Evolutionary conservation across 192 early-diverging fungal species (phyloP).

Genomic region (Coemansia aciculifera): DNA sequence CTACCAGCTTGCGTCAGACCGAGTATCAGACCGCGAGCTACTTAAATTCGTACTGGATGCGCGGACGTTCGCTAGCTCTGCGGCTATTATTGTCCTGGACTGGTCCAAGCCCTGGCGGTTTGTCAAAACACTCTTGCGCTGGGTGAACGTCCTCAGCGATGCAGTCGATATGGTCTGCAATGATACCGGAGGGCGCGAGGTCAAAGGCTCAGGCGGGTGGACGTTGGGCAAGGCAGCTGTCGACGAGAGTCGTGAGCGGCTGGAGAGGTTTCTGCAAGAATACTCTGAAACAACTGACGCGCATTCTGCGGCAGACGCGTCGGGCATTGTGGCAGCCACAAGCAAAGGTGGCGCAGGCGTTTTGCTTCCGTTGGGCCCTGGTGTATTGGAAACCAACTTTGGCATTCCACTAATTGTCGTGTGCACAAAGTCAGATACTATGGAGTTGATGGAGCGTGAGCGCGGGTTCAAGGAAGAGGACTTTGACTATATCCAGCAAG

Average conservation of each 20-base stretch:
- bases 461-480: conserved; percentile 85
- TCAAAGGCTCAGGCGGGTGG: conserved; percentile 59
- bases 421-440: conserved; percentile 78
- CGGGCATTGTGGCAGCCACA: conserved; percentile 3
- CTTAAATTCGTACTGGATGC: conserved; percentile 71
- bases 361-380: conserved; percentile 70
- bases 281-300: conserved; percentile 61
- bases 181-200: conserved; percentile 41
- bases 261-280: conserved; percentile 70
- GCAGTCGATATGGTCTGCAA: conserved; percentile 57
- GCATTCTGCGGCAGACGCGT: conserved; percentile 15
- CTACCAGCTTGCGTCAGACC: conserved; percentile 75
- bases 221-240: conserved; percentile 65
- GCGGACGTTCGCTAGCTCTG: conserved; percentile 61
- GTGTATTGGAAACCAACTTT: conserved; percentile 81
- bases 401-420: conserved; percentile 90
- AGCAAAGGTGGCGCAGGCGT: conserved; percentile 35
- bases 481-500: conserved; percentile 96
- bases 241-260: conserved; percentile 68
- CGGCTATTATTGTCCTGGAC: conserved; percentile 81
- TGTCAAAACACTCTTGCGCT: conserved; percentile 74
- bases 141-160: conserved; percentile 69
- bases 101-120: conserved; percentile 91
- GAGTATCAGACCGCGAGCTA: conserved; percentile 66
- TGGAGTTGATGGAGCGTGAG: conserved; percentile 74